Evolutionary conservation across 2,329 filamentous ascomycete genomes (phyloP).

Genomic region (Talaromyces pinophilus): DNA sequence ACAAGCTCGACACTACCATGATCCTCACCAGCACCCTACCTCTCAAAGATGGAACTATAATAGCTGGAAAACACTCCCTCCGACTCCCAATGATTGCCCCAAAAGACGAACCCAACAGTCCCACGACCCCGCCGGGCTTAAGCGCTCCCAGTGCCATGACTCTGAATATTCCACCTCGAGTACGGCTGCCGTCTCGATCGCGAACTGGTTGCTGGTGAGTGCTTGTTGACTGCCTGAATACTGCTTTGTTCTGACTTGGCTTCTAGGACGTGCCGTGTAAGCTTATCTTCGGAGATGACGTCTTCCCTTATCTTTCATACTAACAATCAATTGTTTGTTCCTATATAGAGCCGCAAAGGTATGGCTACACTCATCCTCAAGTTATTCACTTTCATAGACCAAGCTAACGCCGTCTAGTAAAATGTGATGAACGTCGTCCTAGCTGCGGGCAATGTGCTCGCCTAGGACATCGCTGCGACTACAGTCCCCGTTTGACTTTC

Average conservation of each 20-base stretch:
- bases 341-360: slow-evolving; percentile 45
- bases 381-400: background rate
- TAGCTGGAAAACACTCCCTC: slow-evolving; percentile 40
- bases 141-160: slow-evolving; percentile 32
- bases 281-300: slow-evolving; percentile 23
- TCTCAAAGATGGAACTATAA: slow-evolving; percentile 39
- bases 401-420: slow-evolving; percentile 40
- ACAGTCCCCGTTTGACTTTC: slow-evolving; percentile 58
- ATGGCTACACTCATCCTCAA: slow-evolving; percentile 21
- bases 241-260: slow-evolving; percentile 22
- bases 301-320: background rate
- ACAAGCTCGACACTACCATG: slow-evolving; percentile 30
- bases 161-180: slow-evolving; percentile 41
- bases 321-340: slow-evolving; percentile 19
- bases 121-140: slow-evolving; percentile 37
- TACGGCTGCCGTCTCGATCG: slow-evolving; percentile 55
- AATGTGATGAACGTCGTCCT: slow-evolving; percentile 59
- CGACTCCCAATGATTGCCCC: slow-evolving; percentile 49
- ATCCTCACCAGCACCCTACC: slow-evolving; percentile 39
- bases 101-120: slow-evolving; percentile 40
- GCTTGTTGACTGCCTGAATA: slow-evolving; percentile 3
- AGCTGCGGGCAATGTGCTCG: slow-evolving; percentile 59
- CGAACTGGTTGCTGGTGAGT: slow-evolving; percentile 57
- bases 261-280: slow-evolving; percentile 47
- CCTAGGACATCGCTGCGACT: slow-evolving; percentile 59